phyloP scores from a whole-genome alignment of 23 red algal genomes.

The Gracilaria caudata region DNA sequence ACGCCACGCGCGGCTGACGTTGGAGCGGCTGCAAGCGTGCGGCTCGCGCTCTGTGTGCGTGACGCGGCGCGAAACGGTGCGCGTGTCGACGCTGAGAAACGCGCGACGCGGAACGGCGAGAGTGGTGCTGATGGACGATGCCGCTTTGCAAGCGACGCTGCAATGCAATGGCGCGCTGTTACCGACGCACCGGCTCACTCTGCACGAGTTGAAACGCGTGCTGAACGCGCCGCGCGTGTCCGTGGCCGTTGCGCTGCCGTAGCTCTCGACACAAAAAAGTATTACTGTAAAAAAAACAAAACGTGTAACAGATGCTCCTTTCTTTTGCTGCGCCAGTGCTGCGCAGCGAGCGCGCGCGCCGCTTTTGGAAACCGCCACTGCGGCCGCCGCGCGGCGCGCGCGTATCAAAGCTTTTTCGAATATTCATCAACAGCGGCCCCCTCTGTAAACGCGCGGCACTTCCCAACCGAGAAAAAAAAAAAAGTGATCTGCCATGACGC shows the following conservation, averaged over 20 bases:
- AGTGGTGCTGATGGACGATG: no score
- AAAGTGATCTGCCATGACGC: background rate
- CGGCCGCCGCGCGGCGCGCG: background rate
- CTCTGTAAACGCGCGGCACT: background rate
- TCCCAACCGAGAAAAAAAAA: no score
- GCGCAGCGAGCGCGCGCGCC: background rate
- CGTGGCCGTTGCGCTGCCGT: background rate
- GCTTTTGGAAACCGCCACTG: background rate
- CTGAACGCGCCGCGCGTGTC: background rate
- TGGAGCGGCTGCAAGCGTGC: no score
- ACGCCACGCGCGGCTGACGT: no score
- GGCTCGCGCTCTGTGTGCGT: background rate
- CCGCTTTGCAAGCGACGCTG: background rate
- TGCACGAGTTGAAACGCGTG: background rate
- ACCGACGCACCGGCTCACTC: background rate
- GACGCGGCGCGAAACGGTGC: no score
- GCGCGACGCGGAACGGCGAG: no score
- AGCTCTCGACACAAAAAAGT: no score
- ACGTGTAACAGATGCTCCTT: no score
- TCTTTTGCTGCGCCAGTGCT: background rate
- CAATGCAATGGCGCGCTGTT: background rate
- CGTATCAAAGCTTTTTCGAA: background rate
- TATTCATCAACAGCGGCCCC: background rate
- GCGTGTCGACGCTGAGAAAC: background rate
- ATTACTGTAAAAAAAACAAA: no score